Percentiles rank a stretch among this genome's conserved stretches.
Evolutionary conservation across 1,284 basidiomycete species (phyloP).

Genomic region (Singerocomus rubriflavus): DNA sequence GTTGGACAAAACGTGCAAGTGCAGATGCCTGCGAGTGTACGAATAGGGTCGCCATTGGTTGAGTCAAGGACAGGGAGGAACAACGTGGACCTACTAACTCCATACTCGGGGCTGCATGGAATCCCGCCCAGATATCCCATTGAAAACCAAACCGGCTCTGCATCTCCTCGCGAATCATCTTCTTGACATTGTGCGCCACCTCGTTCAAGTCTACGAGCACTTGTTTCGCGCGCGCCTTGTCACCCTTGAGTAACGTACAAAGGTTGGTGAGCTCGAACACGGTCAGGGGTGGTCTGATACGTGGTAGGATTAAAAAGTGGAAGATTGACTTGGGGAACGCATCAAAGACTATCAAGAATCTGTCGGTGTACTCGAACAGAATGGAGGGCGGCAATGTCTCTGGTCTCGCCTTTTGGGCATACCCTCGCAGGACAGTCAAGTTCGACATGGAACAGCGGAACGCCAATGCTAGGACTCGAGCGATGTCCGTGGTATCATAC

Average conservation of each 20-base stretch:
- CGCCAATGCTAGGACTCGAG: too few relatives aligned
- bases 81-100: slow-evolving; percentile 47
- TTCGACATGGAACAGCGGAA: slow-evolving; percentile 36
- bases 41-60: not conserved
- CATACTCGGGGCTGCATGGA: slow-evolving; percentile 84
- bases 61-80: not conserved
- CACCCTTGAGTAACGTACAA: slow-evolving; percentile 54
- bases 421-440: slow-evolving; percentile 57
- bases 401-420: slow-evolving; percentile 54
- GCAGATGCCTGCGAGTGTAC: slow-evolving; percentile 62
- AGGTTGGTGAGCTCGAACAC: slow-evolving; percentile 53
- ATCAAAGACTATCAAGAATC: slow-evolving; percentile 78
- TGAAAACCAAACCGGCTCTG: slow-evolving; percentile 67
- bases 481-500: slow-evolving; percentile 19
- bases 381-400: slow-evolving; percentile 55
- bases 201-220: slow-evolving; percentile 56
- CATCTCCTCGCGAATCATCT: slow-evolving; percentile 83
- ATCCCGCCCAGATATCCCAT: slow-evolving; percentile 82
- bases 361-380: slow-evolving; percentile 58
- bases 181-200: slow-evolving; percentile 53
- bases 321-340: slow-evolving; percentile 83
- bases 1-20: slow-evolving; percentile 83
- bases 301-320: slow-evolving; percentile 80
- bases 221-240: slow-evolving; percentile 49
- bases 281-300: slow-evolving; percentile 39